Conservation (phyloP, 768 basidiomycete species). For the Auricularia sp. region DNA sequence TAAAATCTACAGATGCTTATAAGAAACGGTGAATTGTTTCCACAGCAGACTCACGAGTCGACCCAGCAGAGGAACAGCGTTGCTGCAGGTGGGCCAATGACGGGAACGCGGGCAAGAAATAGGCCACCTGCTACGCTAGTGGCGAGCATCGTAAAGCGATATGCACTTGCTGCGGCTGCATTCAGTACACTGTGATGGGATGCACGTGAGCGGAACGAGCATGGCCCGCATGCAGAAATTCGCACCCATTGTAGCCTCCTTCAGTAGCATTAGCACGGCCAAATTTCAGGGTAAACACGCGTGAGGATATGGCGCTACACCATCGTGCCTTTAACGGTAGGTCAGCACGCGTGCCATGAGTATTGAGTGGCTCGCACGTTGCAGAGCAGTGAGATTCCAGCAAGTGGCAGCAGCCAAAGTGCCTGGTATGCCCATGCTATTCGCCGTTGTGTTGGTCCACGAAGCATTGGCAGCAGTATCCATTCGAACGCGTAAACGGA, state of each 20-base stretch:
- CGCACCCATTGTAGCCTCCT: slow-evolving; percentile 36
- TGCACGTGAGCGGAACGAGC: not conserved
- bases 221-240: not conserved
- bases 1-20: slow-evolving; percentile 49
- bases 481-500: slow-evolving; percentile 72
- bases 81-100: slow-evolving; percentile 46
- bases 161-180: slow-evolving; percentile 69
- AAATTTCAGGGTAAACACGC: slow-evolving; percentile 61
- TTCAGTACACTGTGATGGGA: slow-evolving; percentile 53
- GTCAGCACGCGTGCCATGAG: slow-evolving; percentile 5
- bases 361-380: slow-evolving; percentile 47
- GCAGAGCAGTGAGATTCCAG: slow-evolving; percentile 67
- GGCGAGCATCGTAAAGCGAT: slow-evolving; percentile 70
- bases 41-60: slow-evolving; percentile 57
- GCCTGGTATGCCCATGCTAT: slow-evolving; percentile 67
- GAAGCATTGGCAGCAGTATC: slow-evolving; percentile 57
- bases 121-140: slow-evolving; percentile 66
- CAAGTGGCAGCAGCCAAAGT: slow-evolving; percentile 71
- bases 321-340: slow-evolving; percentile 53
- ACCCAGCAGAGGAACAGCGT: slow-evolving; percentile 80
- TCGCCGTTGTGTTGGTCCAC: slow-evolving; percentile 44
- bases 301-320: slow-evolving; percentile 66
- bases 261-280: slow-evolving; percentile 44
- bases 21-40: too few relatives aligned
- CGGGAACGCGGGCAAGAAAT: slow-evolving; percentile 51